Base-by-base conservation (phyloP, 225 moss, liverwort and hornwort species). In the Takakia lepidozioides region DNA sequence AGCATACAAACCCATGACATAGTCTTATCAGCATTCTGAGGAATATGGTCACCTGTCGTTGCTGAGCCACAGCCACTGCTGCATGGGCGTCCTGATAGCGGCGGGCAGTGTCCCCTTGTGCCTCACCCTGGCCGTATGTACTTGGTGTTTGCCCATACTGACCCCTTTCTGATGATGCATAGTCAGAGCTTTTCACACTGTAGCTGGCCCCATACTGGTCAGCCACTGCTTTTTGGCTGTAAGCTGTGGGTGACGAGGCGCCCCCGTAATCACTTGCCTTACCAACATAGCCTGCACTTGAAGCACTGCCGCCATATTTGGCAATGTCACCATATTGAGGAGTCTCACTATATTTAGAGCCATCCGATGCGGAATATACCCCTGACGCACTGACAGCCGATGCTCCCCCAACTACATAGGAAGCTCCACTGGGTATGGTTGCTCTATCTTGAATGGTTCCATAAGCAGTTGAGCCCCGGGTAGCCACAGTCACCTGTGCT, bases 171-270 rank as follows among this genome's bases (percentile, higher is more conserved):
- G 83, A 55, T 49, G 80, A 74, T 16, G 88, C 82, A 55, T 83
- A 92, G 48, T 92, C 92, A 50, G 83, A 68, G 59, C 70, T 60
- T 59, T 92, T 92, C 46, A 92, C 64, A 21, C 76, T 85, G 29
- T 88, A 92, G 57, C 79, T 83, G 21, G 85, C 73, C 24, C 88
- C 92, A 63, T 92, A 92, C 69, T 88, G 92, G 55, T 92, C 92
- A 48, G 64, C 69, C 56, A 80, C 68, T 19, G 63, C 24, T 64
- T 92, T 92, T 55, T 92, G 80, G 55, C 65, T 80, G 49, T 85
- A 92, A 57, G 72, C 71, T 45, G 92, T 74, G 19, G 92, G 92
- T 57, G 92, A 88, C 47, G 80, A 72, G 48, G 63, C 83, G 52
- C 79, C 82, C 26, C 85, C 88, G 54, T 92, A 88, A 46, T 92